A percentile compares a stretch with the other conserved stretches of the same genome.
Evolutionary conservation across 495 filamentous ascomycete genomes (phyloP).

Genomic region (Podospora bellae-mahoneyi): DNA sequence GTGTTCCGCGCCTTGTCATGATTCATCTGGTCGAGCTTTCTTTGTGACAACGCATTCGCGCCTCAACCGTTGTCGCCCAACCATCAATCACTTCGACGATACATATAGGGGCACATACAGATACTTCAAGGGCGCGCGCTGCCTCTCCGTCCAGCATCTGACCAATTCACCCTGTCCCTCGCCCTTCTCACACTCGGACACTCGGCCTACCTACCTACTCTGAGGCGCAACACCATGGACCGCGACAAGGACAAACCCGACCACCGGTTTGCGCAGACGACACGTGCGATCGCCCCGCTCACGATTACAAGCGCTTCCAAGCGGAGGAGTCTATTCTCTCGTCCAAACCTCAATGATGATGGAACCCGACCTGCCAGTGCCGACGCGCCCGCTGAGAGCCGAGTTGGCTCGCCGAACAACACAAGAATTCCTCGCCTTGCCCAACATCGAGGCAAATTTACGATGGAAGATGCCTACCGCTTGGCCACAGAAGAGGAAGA

Average conservation of each 20-base stretch:
- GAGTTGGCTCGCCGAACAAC: constrained; percentile 28
- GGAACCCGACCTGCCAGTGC: constrained; percentile 15
- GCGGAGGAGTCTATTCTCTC: constrained; percentile 25
- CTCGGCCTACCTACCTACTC: not conserved
- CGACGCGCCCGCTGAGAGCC: constrained; percentile 19
- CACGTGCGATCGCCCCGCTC: constrained; percentile 24
- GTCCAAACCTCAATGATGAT: constrained; percentile 22
- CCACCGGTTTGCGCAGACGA: constrained; percentile 16
- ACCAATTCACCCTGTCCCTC: not conserved
- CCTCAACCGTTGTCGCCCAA: not conserved
- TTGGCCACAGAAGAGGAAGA: constrained; percentile 44
- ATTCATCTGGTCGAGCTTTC: not conserved
- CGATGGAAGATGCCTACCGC: constrained; percentile 40
- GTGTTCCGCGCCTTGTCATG: not conserved
- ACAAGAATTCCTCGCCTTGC: constrained; percentile 42
- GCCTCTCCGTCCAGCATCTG: not conserved
- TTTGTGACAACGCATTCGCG: constrained; percentile 3
- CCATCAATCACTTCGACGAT: not conserved
- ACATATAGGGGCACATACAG: not conserved
- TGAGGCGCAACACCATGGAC: constrained; percentile 24
- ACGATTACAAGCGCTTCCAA: constrained; percentile 29
- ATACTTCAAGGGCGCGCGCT: not conserved
- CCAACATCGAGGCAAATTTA: constrained; percentile 33
- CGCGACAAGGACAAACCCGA: constrained; percentile 16
- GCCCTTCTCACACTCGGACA: not conserved